Conservation (phyloP, 1,284 basidiomycete species). For the Vanrija humicola region DNA sequence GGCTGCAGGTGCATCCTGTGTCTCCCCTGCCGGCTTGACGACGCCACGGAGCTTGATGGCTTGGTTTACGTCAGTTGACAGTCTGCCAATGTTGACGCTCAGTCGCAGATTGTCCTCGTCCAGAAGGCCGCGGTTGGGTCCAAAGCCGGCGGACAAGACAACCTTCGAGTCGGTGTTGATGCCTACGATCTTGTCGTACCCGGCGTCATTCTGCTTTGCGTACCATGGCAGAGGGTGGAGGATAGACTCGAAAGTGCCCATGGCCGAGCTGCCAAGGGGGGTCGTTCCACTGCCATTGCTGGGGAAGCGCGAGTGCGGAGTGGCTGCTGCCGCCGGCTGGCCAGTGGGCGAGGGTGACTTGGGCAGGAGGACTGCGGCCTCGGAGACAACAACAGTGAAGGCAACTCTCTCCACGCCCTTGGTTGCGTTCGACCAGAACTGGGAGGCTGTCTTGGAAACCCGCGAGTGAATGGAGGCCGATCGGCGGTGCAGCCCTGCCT, state of each 20-base stretch:
- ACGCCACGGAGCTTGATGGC: neutral
- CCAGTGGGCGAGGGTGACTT: slow-evolving; percentile 7
- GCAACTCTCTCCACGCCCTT: slow-evolving; percentile 34
- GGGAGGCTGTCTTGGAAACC: slow-evolving; percentile 25
- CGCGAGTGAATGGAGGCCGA: slow-evolving; percentile 20
- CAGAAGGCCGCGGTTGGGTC: slow-evolving; percentile 32
- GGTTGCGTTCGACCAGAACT: slow-evolving; percentile 35
- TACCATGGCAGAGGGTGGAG: neutral
- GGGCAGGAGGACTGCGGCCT: slow-evolving; percentile 30
- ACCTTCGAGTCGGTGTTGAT: slow-evolving; percentile 23
- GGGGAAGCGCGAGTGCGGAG: neutral
- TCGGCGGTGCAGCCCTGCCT: slow-evolving; percentile 4
- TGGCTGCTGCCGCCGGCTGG: neutral
- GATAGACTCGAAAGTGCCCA: neutral
- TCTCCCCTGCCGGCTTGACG: too few relatives aligned
- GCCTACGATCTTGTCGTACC: slow-evolving; percentile 21
- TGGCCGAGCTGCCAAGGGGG: neutral
- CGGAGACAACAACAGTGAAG: slow-evolving; percentile 20
- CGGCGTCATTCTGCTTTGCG: slow-evolving; percentile 1
- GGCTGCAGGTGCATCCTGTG: neutral
- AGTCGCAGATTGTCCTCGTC: slow-evolving; percentile 37
- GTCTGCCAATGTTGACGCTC: slow-evolving; percentile 20
- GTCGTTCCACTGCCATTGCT: too few relatives aligned
- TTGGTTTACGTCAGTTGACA: neutral
- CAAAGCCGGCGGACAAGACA: slow-evolving; percentile 30